A percentile compares a stretch with the other conserved stretches of the same genome.
Conservation (phyloP, 805 yeast genomes). For the Candida anglica region DNA sequence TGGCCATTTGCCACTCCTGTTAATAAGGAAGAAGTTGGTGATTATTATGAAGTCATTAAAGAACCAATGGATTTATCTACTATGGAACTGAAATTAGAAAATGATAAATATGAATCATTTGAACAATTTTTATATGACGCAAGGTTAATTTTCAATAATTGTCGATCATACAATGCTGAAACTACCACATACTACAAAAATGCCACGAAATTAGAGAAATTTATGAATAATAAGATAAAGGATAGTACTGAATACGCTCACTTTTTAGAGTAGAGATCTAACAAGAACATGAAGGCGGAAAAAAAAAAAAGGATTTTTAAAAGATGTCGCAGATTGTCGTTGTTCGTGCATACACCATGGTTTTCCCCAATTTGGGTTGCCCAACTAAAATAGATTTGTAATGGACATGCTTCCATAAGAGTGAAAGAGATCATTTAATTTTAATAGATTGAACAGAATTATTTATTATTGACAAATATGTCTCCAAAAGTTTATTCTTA, state of each 20-base stretch:
- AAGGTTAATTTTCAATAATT: constrained; percentile 80
- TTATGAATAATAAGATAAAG: constrained; percentile 72
- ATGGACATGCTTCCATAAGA: no score
- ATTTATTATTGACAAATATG: background rate
- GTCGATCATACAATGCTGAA: constrained; percentile 90
- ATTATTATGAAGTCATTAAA: constrained; percentile 91
- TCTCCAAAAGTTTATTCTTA: constrained; percentile 40
- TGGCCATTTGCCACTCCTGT: constrained; percentile 98
- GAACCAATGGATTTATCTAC: constrained; percentile 98
- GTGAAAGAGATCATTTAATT: no score
- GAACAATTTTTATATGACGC: constrained; percentile 91
- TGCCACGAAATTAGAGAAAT: constrained; percentile 91
- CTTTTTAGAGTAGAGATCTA: constrained; percentile 63
- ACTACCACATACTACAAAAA: constrained; percentile 92
- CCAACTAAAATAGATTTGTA: no score
- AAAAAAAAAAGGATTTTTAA: no score
- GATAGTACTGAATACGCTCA: constrained; percentile 93
- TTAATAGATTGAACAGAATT: no score
- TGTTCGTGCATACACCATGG: no score
- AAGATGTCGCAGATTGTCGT: no score
- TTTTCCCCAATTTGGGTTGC: no score
- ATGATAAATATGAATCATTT: constrained; percentile 85
- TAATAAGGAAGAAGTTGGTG: constrained; percentile 89
- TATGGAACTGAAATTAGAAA: constrained; percentile 90
- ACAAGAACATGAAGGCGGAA: no score